Evolutionary conservation across 2,329 filamentous ascomycete species (phyloP).

Genomic region (Rhexocercosporidium sp.): DNA sequence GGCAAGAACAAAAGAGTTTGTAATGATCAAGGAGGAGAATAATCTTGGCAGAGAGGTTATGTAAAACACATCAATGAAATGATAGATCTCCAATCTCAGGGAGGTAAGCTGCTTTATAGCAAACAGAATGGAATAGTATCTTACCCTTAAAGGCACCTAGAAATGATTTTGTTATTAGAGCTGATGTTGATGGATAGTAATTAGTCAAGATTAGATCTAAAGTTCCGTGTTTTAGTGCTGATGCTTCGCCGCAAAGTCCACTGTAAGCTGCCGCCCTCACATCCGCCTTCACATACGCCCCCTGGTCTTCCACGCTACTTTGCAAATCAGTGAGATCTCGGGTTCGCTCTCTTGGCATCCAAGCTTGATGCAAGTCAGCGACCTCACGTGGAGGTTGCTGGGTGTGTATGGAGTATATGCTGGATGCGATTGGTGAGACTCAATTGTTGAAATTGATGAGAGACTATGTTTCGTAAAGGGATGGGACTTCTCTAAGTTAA

Average conservation of each 20-base stretch:
- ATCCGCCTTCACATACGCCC: conserved; percentile 18
- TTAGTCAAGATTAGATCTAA: not conserved
- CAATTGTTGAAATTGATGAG: not conserved
- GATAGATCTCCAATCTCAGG: too few species aligned
- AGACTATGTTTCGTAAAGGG: not conserved
- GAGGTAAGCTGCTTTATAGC: too few species aligned
- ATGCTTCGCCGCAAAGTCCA: conserved; percentile 3
- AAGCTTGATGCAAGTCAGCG: not conserved
- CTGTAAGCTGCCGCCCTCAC: conserved; percentile 4
- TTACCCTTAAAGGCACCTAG: too few species aligned
- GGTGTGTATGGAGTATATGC: too few species aligned
- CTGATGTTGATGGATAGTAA: too few species aligned
- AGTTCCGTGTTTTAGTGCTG: not conserved
- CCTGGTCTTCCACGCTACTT: not conserved
- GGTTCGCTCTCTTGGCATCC: conserved; percentile 3
- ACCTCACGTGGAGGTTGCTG: not conserved
- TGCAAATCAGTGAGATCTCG: not conserved
- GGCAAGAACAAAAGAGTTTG: too few species aligned
- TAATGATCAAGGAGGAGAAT: too few species aligned
- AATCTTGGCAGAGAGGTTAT: too few species aligned
- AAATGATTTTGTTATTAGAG: too few species aligned
- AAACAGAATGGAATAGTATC: too few species aligned
- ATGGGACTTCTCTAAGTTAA: not conserved
- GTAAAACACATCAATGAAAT: too few species aligned
- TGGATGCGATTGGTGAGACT: too few species aligned